A percentile compares a stretch with the other conserved stretches of the same genome.
phyloP scores from a whole-genome alignment of 208 protist species.

The Angomonas ambiguus region DNA sequence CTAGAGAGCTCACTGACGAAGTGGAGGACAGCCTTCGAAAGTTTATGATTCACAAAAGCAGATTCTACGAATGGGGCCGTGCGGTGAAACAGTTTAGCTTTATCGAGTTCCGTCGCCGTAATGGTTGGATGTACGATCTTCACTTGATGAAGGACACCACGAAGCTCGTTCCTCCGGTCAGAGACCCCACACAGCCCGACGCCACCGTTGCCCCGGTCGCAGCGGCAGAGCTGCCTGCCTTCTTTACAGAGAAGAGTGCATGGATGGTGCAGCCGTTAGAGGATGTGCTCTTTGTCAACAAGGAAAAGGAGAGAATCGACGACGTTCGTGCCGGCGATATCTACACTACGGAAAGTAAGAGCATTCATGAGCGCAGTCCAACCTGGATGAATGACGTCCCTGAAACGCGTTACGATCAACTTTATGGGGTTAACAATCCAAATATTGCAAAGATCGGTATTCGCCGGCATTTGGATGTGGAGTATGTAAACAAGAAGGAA shows the following conservation, averaged over 20 bases:
- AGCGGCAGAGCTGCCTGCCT: conserved; percentile 63
- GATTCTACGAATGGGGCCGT: conserved; percentile 87
- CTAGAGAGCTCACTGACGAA: conserved; percentile 73
- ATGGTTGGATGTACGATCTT: conserved; percentile 89
- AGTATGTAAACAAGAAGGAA: conserved; percentile 79
- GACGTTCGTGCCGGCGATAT: conserved; percentile 82
- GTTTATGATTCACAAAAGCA: conserved; percentile 61
- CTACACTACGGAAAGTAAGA: conserved; percentile 62
- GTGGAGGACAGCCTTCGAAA: conserved; percentile 86
- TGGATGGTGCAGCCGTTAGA: conserved; percentile 76
- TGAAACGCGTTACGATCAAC: conserved; percentile 85
- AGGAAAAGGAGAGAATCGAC: conserved; percentile 49
- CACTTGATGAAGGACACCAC: conserved; percentile 74
- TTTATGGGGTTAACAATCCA: conserved; percentile 81
- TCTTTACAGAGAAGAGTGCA: conserved; percentile 67
- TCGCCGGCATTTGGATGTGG: conserved; percentile 69
- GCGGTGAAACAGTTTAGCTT: conserved; percentile 90
- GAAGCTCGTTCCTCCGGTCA: conserved; percentile 49
- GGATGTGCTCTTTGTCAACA: conserved; percentile 46
- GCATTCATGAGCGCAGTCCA: conserved; percentile 69
- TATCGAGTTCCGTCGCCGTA: conserved; percentile 82
- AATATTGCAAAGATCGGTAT: conserved; percentile 86
- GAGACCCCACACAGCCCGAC: conserved; percentile 61
- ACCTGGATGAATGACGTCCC: conserved; percentile 88
- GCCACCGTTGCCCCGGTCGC: conserved; percentile 41